Base-by-base conservation (phyloP, 129 eudicot species). In the Dittrichia graveolens region DNA sequence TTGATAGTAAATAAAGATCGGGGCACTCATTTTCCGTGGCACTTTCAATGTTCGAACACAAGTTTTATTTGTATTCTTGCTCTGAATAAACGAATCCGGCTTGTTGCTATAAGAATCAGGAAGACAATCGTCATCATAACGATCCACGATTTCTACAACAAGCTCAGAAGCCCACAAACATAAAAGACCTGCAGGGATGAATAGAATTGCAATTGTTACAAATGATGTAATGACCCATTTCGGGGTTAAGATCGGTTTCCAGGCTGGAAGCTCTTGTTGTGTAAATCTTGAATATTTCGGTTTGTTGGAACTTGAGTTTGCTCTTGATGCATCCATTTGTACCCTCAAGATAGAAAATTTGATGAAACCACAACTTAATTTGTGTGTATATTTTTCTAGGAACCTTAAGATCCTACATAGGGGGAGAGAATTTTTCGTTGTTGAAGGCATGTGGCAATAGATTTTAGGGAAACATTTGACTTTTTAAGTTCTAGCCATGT, bases 211-310 rank as follows among this genome's bases (percentile, higher is more conserved):
- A 31, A 93, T 68, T 14, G 73, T 19, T 60, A 93, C 56, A 63
- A 87, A 84, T 50, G 78, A 66, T 11, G 77, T 19, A 42, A 93
- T 77, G 39, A 85, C 89, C 98, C 86, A 71, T 76, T 67, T 78
- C 1, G 95, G 95, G 41, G 96, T 89, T 61, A 92, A 80, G 83
- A 92, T 87, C 39, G 96, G 95, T 70, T 92, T 92, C 83, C 88
- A 92, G 52, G 98, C 96, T 6, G 92, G 98, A 45, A 92, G 95
- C 78, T 92, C 98, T 89, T 89, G 98, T 71, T 89, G 96, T 4
- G 96, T 85, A 71, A 89, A 92, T 81, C 90, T 85, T 4, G 96
- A 89, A 89, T 87, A 78, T 61, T 71, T 62, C 5, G 72, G 82
- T 71, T 71, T 70, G 42, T 61, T 78, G 13, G 77, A 71, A 34